A percentile compares a stretch with the other conserved stretches of the same genome.
Evolutionary conservation across 192 early-diverging fungal species (phyloP).

Genomic region (Entomortierella lignicola): DNA sequence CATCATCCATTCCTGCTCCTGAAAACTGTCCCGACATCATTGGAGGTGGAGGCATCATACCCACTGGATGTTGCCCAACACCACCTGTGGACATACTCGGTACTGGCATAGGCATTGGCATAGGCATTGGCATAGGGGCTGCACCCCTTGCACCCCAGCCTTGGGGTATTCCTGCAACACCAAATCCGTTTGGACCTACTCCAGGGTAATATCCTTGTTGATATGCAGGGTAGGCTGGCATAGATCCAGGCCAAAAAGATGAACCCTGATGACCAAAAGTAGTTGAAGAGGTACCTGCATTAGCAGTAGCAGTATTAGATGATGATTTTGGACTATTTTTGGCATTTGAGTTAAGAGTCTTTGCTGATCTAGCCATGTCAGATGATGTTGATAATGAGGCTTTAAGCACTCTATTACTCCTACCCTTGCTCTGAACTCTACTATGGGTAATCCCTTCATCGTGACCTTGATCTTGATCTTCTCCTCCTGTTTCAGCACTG

Average conservation of each 20-base stretch:
- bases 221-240: not conserved
- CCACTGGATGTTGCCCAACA: not conserved
- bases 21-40: not conserved
- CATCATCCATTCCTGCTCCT: conserved; percentile 59
- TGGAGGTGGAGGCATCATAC: conserved; percentile 3
- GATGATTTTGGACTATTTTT: conserved; percentile 4
- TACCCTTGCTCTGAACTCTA: not conserved
- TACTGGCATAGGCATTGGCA: not conserved
- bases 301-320: not conserved
- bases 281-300: not conserved
- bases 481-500: conserved; percentile 4
- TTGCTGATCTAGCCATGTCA: not conserved
- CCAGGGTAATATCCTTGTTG: conserved; percentile 15
- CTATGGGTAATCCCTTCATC: not conserved
- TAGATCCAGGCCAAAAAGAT: not conserved
- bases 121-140: not conserved
- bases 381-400: not conserved
- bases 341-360: not conserved
- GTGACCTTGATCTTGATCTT: conserved; percentile 1
- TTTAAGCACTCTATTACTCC: not conserved
- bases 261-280: not conserved
- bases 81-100: not conserved
- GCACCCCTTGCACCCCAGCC: not conserved
- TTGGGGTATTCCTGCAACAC: not conserved
- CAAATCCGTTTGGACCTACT: not conserved